Percentiles rank a stretch among this genome's conserved stretches.
Conservation (phyloP, 116 monocot genomes). For the Iris pallida region DNA sequence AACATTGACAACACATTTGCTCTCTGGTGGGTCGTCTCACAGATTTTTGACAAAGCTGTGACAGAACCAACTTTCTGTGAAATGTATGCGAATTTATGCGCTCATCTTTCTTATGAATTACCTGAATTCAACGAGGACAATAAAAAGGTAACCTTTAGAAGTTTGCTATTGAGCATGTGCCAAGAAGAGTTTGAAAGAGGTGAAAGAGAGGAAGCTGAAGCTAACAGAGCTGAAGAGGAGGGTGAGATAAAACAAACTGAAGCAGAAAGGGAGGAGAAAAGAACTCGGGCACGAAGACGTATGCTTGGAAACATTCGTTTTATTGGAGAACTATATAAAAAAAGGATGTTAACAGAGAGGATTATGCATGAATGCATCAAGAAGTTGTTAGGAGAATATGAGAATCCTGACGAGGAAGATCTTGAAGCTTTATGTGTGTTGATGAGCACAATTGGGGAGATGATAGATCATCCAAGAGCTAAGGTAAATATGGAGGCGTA, state of each 20-base stretch:
- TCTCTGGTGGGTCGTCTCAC: slow-evolving; percentile 82
- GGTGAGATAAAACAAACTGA: slow-evolving; percentile 53
- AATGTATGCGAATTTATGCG: slow-evolving; percentile 92
- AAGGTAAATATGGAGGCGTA: slow-evolving; percentile 83
- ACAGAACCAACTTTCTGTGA: slow-evolving; percentile 96
- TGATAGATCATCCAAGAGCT: slow-evolving; percentile 73
- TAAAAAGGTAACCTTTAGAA: slow-evolving; percentile 85
- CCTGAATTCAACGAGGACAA: slow-evolving; percentile 71
- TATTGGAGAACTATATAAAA: slow-evolving; percentile 90
- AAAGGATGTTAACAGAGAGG: slow-evolving; percentile 85
- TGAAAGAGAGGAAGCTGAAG: slow-evolving; percentile 79
- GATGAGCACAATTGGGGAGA: slow-evolving; percentile 86
- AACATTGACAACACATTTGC: slow-evolving; percentile 57
- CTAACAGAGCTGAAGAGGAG: slow-evolving; percentile 58
- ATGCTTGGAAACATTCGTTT: slow-evolving; percentile 96
- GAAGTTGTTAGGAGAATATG: slow-evolving; percentile 52
- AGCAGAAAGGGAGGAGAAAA: slow-evolving; percentile 64
- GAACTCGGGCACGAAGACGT: slow-evolving; percentile 53
- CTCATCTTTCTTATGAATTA: slow-evolving; percentile 53
- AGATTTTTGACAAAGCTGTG: slow-evolving; percentile 97
- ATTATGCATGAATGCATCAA: slow-evolving; percentile 97
- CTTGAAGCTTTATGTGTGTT: slow-evolving; percentile 89
- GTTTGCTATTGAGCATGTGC: slow-evolving; percentile 83
- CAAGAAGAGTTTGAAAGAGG: slow-evolving; percentile 96
- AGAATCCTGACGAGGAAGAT: slow-evolving; percentile 81